phyloP scores from a whole-genome alignment of 164 flowering plant genomes.

The Umbilicus rupestris region DNA sequence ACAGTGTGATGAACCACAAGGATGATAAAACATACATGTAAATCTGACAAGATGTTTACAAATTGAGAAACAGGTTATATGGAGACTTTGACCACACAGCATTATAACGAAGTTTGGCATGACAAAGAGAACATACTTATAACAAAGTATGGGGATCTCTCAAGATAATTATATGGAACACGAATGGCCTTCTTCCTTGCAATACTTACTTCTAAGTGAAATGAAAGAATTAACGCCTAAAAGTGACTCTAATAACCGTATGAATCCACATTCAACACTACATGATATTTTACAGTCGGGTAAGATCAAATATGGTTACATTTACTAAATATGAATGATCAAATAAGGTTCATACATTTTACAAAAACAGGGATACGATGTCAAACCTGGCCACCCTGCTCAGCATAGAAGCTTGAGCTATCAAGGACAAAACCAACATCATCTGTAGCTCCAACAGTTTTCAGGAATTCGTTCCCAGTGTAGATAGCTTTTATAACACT shows the following conservation, averaged over 20 bases:
- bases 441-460: conserved; percentile 32
- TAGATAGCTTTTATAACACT: conserved; percentile 79
- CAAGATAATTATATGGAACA: not conserved
- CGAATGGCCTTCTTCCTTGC: not conserved
- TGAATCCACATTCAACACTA: not conserved
- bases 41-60: not conserved
- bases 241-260: not conserved
- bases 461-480: conserved; percentile 60
- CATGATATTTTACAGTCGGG: not conserved
- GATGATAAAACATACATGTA: not conserved
- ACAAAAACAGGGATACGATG: not conserved
- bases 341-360: not conserved
- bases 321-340: too few relatives aligned
- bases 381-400: conserved; percentile 99
- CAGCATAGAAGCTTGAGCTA: conserved; percentile 86
- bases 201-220: not conserved
- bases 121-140: too few relatives aligned
- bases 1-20: not conserved
- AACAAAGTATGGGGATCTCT: too few relatives aligned
- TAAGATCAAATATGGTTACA: not conserved
- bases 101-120: too few relatives aligned
- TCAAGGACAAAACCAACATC: conserved; percentile 78
- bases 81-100: too few relatives aligned
- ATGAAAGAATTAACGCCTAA: not conserved
- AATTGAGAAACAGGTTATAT: too few relatives aligned